Conservation (phyloP, 768 basidiomycete species). For the Pleurotus tuoliensis region DNA sequence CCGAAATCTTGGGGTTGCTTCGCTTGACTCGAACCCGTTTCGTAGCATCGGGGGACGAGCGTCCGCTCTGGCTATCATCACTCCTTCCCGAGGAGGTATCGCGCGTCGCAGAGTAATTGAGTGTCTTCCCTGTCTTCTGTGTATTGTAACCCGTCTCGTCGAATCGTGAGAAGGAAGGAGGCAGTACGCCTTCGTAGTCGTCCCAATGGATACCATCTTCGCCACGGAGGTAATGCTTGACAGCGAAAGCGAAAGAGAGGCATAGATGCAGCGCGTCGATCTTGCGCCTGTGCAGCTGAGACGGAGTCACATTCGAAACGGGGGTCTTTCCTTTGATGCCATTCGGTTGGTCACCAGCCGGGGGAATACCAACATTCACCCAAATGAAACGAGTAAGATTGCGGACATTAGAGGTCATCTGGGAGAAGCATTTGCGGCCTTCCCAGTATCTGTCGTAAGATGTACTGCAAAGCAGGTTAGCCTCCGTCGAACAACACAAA, state of each 20-base stretch:
- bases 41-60: conserved; percentile 46
- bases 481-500: neutral
- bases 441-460: conserved; percentile 89
- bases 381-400: conserved; percentile 77
- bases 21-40: conserved; percentile 70
- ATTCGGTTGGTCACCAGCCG: conserved; percentile 38
- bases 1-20: conserved; percentile 53
- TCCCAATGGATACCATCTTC: conserved; percentile 71
- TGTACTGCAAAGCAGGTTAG: conserved; percentile 41
- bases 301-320: conserved; percentile 37
- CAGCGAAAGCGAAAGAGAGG: conserved; percentile 68
- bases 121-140: conserved; percentile 22
- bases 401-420: conserved; percentile 62
- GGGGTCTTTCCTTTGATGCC: conserved; percentile 52
- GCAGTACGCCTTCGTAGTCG: conserved; percentile 67
- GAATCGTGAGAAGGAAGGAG: conserved; percentile 50
- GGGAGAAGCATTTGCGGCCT: conserved; percentile 80
- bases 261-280: conserved; percentile 65
- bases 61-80: conserved; percentile 26
- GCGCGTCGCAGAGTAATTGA: conserved; percentile 40
- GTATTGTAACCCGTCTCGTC: conserved; percentile 40
- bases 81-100: conserved; percentile 22
- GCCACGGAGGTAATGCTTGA: conserved; percentile 81
- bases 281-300: conserved; percentile 63
- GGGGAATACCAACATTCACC: conserved; percentile 72